Evolutionary conservation across 148 eudicot genomes (phyloP).

Genomic region (Rhododendron ferrugineum): DNA sequence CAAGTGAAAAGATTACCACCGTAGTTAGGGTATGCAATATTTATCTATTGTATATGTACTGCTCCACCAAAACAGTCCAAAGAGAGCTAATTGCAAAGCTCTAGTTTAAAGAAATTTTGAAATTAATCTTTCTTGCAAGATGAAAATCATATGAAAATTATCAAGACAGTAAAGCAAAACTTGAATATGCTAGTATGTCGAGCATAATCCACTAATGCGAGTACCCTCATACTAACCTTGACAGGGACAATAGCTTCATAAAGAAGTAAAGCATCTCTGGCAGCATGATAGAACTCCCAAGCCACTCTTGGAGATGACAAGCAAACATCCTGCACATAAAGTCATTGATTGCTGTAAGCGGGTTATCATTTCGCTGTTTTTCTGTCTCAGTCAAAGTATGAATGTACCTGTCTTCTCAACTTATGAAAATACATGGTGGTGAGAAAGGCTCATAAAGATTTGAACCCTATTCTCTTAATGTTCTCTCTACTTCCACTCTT

Average conservation of each 20-base stretch:
- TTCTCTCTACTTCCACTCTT: background rate
- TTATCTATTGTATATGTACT: background rate
- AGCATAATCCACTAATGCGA: background rate
- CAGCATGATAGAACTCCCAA: constrained; percentile 82
- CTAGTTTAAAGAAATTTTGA: background rate
- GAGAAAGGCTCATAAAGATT: background rate
- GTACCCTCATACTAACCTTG: constrained; percentile 53
- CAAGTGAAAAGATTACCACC: constrained; percentile 28
- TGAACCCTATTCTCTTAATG: background rate
- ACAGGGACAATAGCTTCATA: constrained; percentile 85
- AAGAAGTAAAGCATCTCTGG: constrained; percentile 79
- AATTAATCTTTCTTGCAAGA: background rate
- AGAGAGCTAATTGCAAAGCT: constrained; percentile 3
- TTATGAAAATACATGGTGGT: background rate
- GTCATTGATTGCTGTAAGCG: background rate
- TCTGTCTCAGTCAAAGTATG: background rate
- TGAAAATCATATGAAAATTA: background rate
- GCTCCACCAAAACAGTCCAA: background rate
- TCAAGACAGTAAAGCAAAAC: background rate
- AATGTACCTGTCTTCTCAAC: background rate
- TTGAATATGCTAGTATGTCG: background rate
- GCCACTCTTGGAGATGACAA: constrained; percentile 83
- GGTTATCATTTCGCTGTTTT: background rate
- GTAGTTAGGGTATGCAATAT: background rate
- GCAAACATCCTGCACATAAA: constrained; percentile 77